Evolutionary conservation across 2,329 filamentous ascomycete genomes (phyloP).

Genomic region (Penicillium sp.): DNA sequence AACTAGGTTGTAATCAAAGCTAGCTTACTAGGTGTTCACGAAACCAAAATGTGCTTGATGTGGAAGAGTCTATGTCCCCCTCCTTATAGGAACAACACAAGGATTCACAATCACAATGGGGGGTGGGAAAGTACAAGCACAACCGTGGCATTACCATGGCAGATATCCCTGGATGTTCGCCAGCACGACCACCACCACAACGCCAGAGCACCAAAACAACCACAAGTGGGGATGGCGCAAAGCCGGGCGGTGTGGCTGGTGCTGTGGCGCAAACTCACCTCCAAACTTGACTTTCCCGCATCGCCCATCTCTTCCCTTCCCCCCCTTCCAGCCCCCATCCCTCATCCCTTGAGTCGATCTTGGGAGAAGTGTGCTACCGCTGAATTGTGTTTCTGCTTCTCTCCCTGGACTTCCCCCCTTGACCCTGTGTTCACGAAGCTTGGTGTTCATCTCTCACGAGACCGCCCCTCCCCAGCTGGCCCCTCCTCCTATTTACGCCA

Average conservation of each 20-base stretch:
- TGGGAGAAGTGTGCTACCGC: slow-evolving; percentile 12
- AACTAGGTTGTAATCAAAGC: too few species aligned
- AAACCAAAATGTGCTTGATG: too few species aligned
- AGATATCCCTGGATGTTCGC: too few species aligned
- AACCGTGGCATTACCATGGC: too few species aligned
- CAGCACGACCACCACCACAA: too few species aligned
- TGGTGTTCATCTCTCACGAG: slow-evolving; percentile 34
- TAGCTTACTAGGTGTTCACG: too few species aligned
- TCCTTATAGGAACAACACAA: too few species aligned
- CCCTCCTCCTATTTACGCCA: slow-evolving; percentile 26
- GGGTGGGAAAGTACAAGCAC: too few species aligned
- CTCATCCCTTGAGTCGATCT: slow-evolving; percentile 22
- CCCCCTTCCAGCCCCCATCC: slow-evolving; percentile 18
- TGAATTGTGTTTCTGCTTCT: slow-evolving; percentile 14
- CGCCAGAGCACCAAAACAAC: neutral
- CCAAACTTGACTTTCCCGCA: slow-evolving; percentile 27
- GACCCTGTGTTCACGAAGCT: slow-evolving; percentile 15
- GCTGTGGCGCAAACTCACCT: slow-evolving; percentile 25
- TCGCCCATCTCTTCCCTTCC: slow-evolving; percentile 24
- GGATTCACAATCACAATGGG: too few species aligned
- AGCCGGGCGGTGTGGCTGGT: slow-evolving; percentile 20
- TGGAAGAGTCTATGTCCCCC: too few species aligned
- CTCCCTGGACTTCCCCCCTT: slow-evolving; percentile 9
- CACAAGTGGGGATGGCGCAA: neutral
- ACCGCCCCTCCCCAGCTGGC: slow-evolving; percentile 32